Base-by-base conservation (phyloP, 2,329 filamentous ascomycete species). In the Paracoccidioides lutzii region DNA sequence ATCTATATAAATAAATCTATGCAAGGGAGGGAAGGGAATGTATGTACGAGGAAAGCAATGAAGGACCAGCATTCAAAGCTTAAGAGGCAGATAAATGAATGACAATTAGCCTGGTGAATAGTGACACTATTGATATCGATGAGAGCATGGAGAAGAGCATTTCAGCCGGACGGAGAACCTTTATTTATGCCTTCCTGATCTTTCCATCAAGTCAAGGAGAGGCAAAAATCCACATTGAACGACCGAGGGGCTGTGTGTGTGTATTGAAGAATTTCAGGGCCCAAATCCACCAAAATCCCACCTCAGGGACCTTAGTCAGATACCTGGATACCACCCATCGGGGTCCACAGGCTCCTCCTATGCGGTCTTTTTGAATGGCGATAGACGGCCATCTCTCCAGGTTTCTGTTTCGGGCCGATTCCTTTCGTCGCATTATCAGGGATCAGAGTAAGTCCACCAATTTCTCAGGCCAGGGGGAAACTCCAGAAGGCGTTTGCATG, bases 61-160 rank as follows among this genome's bases (percentile, higher is more conserved):
- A 52, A 52, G 37, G 38, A 43, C 50, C 50, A 41, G 50, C 52
- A 38, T 46, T 32, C 52, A 33, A 42, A 10, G 22, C 22, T 32
- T 8, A 45, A 37, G 43, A 53, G 32, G 45, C 5, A 41, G 38
- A 43, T 45, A 41, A 53, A 53, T n/a, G 43, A 53, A 30, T 53
- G 43, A 32, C 32, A 46, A 28, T 38, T 33, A 38, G 22, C 41
- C 42, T 15, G 12, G 15, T 42, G 6, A 38, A 22, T 50, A 37
- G 12, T 33, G 28, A 32, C 37, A 33, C 14, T n/a, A 6, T 8
- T 32, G 38, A 52, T 52, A 33, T 15, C 14, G 35, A 50, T 37
- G 7, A 38, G 33, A 37, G 37, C 33, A 22, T 1, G 1, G 22
- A 22, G 22, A 22, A 22, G 32, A 50, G 15, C 5, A 50, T 50